Base-by-base conservation (phyloP, 2,329 filamentous ascomycete genomes). In the Fusarium solani-melongenae region DNA sequence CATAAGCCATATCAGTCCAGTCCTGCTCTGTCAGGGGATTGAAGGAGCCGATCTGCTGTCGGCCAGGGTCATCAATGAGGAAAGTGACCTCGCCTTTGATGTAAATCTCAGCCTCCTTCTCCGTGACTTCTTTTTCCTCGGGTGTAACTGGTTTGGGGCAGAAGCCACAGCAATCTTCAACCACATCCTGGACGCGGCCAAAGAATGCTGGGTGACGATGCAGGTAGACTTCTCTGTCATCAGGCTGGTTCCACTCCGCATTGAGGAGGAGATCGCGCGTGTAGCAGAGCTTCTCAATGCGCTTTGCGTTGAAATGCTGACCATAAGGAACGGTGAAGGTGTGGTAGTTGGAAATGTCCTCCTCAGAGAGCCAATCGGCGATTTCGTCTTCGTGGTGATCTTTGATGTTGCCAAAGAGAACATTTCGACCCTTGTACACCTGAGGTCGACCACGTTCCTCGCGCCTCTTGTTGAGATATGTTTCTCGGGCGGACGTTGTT, bases 1-100 rank as follows among this genome's bases (percentile, higher is more conserved):
- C 88, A 74, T 97, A 97, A 0, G 94, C 94, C 94, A 97, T 96
- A 73, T 95, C 93, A 1, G 94, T 96, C 93, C 94, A 97, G 78
- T 96, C 94, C 59, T 94, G 88, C 46, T 94, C 91, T 0, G 92
- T 95, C 39, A 96, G 86, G 0, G 94, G 94, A 76, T 96, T 92
- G 83, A 97, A 97, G 11, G 88, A 90, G 29, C 88, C 88, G 58
- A 90, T 90, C 80, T 89, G 84, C 78, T 96, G 94, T 64, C 94
- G 88, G 20, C 94, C 94, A 2, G 94, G 93, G 74, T 97, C 90
- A 76, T 97, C 94, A 71, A 92, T 92, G 74, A 96, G 86, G 81
- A 97, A 97, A 0, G 86, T 86, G 11, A 96, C 86, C 24, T 88
- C 86, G 10, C 94, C 94, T 4, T 91, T 93, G 24, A 97, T 90